A percentile compares a stretch with the other conserved stretches of the same genome.
Evolutionary conservation across 345 rosid genomes (phyloP).

Genomic region (Zanthoxylum bungeanum): DNA sequence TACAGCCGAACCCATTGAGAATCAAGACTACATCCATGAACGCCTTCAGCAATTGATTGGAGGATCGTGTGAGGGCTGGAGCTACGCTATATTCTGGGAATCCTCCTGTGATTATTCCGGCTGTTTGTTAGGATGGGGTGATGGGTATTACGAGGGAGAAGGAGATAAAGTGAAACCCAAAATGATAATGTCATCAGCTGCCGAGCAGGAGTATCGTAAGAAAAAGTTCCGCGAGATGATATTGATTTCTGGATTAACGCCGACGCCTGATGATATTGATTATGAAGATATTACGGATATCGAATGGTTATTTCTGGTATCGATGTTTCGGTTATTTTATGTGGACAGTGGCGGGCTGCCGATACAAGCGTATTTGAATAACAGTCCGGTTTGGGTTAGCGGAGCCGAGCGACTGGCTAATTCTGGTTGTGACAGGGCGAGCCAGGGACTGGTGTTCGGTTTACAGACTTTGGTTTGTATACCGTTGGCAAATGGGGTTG

Average conservation of each 20-base stretch:
- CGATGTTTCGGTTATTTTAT: constrained; percentile 78
- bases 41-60: constrained; percentile 84
- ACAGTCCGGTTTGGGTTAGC: constrained; percentile 60
- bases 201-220: constrained; percentile 81
- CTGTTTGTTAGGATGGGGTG: constrained; percentile 85
- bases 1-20: too few relatives aligned
- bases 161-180: constrained; percentile 55
- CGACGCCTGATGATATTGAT: constrained; percentile 50
- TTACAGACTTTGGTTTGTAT: constrained; percentile 77
- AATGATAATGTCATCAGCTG: constrained; percentile 30
- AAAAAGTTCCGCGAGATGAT: constrained; percentile 78
- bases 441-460: constrained; percentile 73
- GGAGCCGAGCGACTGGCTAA: constrained; percentile 58
- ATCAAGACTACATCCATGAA: constrained; percentile 78
- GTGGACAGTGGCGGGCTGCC: constrained; percentile 50
- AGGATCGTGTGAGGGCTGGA: constrained; percentile 69
- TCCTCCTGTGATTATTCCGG: constrained; percentile 68
- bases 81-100: constrained; percentile 97
- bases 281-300: constrained; percentile 94
- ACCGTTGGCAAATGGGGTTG: constrained; percentile 77
- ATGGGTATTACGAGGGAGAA: constrained; percentile 91
- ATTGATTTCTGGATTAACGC: constrained; percentile 58
- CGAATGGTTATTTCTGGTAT: constrained; percentile 92
- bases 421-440: constrained; percentile 69
- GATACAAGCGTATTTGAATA: constrained; percentile 61